These are phyloP conservation scores for Backusella mclennaniae DNA, from an alignment of 192 early-diverging fungal species.

Conservation along the genomic window DNA sequence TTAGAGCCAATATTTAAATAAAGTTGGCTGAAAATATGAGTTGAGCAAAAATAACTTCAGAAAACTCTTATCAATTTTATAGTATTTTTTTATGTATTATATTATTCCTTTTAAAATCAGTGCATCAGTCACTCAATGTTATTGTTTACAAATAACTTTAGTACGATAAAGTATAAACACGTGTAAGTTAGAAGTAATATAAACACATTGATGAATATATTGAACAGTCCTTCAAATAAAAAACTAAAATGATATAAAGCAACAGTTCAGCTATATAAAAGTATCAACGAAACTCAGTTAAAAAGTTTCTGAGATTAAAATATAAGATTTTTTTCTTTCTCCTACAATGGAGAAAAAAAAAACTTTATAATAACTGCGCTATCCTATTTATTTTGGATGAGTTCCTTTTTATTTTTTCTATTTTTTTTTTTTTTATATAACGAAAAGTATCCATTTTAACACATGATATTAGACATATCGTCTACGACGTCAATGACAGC, in stretches of 20 bases:
- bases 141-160: background rate
- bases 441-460: background rate
- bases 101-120: background rate
- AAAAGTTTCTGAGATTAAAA: background rate
- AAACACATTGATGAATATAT: background rate
- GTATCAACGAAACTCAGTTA: background rate
- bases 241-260: background rate
- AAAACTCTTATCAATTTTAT: background rate
- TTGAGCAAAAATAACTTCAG: background rate
- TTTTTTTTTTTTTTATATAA: background rate
- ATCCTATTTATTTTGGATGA: background rate
- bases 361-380: background rate
- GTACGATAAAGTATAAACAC: background rate
- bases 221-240: background rate
- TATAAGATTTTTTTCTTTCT: background rate
- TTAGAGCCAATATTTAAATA: background rate
- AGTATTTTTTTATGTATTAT: background rate
- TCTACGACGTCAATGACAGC: background rate
- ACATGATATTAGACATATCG: constrained; percentile 4
- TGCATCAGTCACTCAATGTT: background rate
- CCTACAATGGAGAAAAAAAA: background rate
- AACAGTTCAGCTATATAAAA: background rate
- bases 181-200: background rate
- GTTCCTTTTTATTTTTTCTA: background rate
- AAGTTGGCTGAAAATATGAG: background rate